phyloP scores from a whole-genome alignment of 179 eudicot species.

The Beta corolliflora region DNA sequence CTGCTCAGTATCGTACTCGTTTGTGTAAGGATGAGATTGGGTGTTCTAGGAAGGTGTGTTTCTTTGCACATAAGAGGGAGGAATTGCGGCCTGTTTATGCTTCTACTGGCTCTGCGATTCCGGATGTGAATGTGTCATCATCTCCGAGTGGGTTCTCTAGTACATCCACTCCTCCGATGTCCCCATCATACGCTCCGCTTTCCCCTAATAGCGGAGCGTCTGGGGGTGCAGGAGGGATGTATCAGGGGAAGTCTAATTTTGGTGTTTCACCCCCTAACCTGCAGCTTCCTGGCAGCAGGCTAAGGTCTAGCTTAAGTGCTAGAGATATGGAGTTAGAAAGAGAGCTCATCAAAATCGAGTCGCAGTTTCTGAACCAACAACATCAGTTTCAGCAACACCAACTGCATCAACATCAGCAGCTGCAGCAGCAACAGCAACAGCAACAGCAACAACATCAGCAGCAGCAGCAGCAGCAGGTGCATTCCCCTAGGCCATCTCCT shows the following conservation, averaged over 20 bases:
- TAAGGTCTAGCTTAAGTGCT: slow-evolving; percentile 47
- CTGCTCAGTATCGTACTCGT: slow-evolving; percentile 50
- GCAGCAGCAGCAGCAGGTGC: slow-evolving; percentile 26
- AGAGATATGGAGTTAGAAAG: slow-evolving; percentile 43
- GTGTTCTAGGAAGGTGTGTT: slow-evolving; percentile 45
- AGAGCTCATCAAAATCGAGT: slow-evolving; percentile 39
- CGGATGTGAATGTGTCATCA: slow-evolving; percentile 23
- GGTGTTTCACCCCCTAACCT: slow-evolving; percentile 32
- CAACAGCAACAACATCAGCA: slow-evolving; percentile 3
- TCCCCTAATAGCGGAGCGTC: slow-evolving; percentile 37
- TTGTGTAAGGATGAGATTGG: slow-evolving; percentile 49
- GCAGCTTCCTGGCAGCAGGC: slow-evolving; percentile 42
- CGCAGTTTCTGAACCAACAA: slow-evolving; percentile 27
- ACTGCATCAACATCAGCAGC: slow-evolving; percentile 18
- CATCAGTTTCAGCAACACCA: slow-evolving; percentile 14
- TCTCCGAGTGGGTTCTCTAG: slow-evolving; percentile 17
- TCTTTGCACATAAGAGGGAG: slow-evolving; percentile 44
- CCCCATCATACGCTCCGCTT: slow-evolving; percentile 38
- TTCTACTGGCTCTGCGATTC: slow-evolving; percentile 52
- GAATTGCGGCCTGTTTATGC: slow-evolving; percentile 52
- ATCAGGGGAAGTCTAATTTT: slow-evolving; percentile 30
- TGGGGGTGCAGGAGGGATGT: slow-evolving; percentile 24
- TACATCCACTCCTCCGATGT: slow-evolving; percentile 32
- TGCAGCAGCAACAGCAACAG: neutral
- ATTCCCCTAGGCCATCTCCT: slow-evolving; percentile 32